These are phyloP conservation scores for Effrenium voratum DNA, from an alignment of 73 alveolate genomes.

Conservation along the genomic window DNA sequence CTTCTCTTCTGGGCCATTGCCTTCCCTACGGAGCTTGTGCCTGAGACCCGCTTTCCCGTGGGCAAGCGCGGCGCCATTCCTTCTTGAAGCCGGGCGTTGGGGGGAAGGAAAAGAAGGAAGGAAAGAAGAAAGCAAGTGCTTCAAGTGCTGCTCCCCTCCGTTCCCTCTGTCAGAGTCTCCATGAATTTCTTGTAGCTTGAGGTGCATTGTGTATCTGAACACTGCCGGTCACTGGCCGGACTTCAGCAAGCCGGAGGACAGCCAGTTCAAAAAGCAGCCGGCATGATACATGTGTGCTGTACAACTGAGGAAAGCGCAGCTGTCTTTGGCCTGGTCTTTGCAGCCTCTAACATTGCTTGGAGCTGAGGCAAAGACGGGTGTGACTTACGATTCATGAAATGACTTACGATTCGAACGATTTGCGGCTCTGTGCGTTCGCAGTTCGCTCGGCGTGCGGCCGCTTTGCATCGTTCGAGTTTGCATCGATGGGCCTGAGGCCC, in stretches of 20 bases:
- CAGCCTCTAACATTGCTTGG: constrained; percentile 86
- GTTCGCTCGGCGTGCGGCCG: too few relatives aligned
- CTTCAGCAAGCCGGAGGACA: constrained; percentile 92
- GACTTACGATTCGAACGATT: background rate
- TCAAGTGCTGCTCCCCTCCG: too few relatives aligned
- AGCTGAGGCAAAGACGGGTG: background rate
- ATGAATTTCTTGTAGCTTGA: background rate
- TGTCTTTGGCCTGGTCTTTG: constrained; percentile 93
- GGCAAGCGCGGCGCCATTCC: too few relatives aligned
- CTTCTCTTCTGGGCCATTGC: constrained; percentile 93
- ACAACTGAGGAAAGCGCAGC: constrained; percentile 81
- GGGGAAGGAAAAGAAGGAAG: too few relatives aligned
- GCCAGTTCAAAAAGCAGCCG: background rate
- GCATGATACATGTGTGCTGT: too few relatives aligned
- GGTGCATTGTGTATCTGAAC: constrained; percentile 86
- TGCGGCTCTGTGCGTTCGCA: background rate
- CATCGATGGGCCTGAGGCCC: constrained; percentile 11
- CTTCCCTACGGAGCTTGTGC: constrained; percentile 67
- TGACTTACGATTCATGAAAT: background rate
- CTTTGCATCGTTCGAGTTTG: constrained; percentile 91
- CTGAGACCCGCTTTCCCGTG: too few relatives aligned
- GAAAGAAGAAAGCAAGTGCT: too few relatives aligned
- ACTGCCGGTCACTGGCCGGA: constrained; percentile 94
- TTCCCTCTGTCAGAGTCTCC: background rate
- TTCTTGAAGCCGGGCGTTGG: too few relatives aligned